Base-by-base conservation (phyloP, 805 yeast genomes). In the Candida patagonica region DNA sequence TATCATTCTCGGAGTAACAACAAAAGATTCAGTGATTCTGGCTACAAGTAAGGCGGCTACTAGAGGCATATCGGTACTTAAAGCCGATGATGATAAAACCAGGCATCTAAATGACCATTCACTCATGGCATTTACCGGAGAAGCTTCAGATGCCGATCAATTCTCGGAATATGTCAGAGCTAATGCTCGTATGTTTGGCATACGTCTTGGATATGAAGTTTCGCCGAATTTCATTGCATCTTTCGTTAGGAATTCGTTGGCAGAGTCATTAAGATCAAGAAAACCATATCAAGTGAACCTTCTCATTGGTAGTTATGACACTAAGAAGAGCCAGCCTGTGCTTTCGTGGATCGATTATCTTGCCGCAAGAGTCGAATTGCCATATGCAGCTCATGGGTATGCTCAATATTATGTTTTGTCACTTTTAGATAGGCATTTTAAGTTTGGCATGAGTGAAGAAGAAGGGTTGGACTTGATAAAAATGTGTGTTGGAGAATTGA, bases 351-450 rank as follows among this genome's bases (percentile, higher is more conserved):
- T 92, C 50, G 98, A 92, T 59, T 92, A 92, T 60, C 66, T 92
- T 49, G 98, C 98, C 6, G 84, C 98, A 2, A 76, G 80, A 49
- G 94, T 80, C 12, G 85, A 80, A 45, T 69, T 92, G 43, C 97
- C 98, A 12, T 92, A 92, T 57, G 95, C 94, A 13, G 97, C 97
- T 1, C 98, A 92, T 60, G 98, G 98, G 9, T 92, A 92, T 57
- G 95, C 97, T n/a, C 95, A 94, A 1, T 92, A 89, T 63, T 92
- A 92, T 61, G 78, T 95, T 24, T 73, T 86, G 61, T 83, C 97
- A 1, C 66, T 89, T 48, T 70, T 92, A 50, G 98, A 92, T 66
- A 87, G 80, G 51, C 95, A 87, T 63, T 87, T 88, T 64, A 73
- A 79, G 57, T 70, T 77, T 31, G 88, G 78, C 51, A 74, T 88